Percentiles rank a stretch among this genome's conserved stretches.
Evolutionary conservation across 805 yeast species (phyloP).

Genomic region (Wickerhamiella domercqiae): DNA sequence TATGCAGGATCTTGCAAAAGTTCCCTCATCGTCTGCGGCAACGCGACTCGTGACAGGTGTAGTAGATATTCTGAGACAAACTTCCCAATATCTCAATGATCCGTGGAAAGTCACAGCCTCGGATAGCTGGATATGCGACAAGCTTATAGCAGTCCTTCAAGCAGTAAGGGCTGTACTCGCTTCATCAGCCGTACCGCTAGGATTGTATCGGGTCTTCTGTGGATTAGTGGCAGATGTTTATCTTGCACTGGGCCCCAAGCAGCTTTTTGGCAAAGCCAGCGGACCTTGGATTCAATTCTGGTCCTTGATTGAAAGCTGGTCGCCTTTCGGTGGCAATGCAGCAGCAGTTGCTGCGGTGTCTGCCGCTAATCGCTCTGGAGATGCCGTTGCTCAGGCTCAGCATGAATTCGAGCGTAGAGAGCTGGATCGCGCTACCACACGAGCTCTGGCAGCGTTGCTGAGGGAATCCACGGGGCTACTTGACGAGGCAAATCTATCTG

Average conservation of each 20-base stretch:
- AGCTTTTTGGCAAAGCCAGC: constrained; percentile 15
- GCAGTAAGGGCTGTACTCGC: constrained; percentile 21
- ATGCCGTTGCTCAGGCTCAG: constrained; percentile 15
- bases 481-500: constrained; percentile 35
- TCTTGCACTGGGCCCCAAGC: constrained; percentile 19
- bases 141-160: constrained; percentile 30
- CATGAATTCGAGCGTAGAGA: constrained; percentile 64
- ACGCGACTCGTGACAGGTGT: constrained; percentile 49
- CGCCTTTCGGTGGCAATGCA: constrained; percentile 66
- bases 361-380: constrained; percentile 27
- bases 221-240: constrained; percentile 67
- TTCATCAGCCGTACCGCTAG: constrained; percentile 15
- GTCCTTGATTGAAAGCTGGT: constrained; percentile 81
- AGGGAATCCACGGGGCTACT: constrained; percentile 31
- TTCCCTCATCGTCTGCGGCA: neutral
- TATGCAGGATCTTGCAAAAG: constrained; percentile 30
- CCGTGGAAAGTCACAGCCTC: constrained; percentile 44
- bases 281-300: constrained; percentile 42
- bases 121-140: constrained; percentile 38
- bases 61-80: constrained; percentile 58
- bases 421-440: constrained; percentile 54
- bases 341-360: constrained; percentile 43
- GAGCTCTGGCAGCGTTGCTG: constrained; percentile 73
- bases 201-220: constrained; percentile 68
- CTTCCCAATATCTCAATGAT: constrained; percentile 44